These are phyloP conservation scores for Beta macrorhiza DNA, from an alignment of 179 eudicot species.

Conservation along the genomic window DNA sequence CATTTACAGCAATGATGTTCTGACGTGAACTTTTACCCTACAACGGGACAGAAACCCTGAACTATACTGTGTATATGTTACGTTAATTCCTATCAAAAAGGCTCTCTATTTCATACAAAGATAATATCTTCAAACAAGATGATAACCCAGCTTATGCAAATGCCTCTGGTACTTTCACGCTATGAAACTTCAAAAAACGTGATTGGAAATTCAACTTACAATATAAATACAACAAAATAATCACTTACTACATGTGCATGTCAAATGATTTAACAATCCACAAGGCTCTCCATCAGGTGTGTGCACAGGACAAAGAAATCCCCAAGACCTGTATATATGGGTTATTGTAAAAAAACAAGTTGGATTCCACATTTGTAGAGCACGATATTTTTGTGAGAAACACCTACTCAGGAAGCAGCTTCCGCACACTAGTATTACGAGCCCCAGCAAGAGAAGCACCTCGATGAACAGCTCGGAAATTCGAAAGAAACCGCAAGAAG, in stretches of 20 bases:
- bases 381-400: background rate
- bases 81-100: background rate
- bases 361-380: background rate
- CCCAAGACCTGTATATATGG: conserved; percentile 74
- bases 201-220: background rate
- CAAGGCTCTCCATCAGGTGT: conserved; percentile 99
- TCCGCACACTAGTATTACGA: conserved; percentile 92
- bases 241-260: conserved; percentile 77
- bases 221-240: background rate
- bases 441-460: conserved; percentile 92
- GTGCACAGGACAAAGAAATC: conserved; percentile 97
- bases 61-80: background rate
- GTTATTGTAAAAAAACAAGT: background rate
- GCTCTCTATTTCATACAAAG: background rate
- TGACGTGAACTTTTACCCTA: background rate
- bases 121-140: background rate
- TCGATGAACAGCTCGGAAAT: conserved; percentile 92
- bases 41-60: background rate
- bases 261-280: conserved; percentile 89
- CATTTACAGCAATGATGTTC: too few species aligned
- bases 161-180: background rate
- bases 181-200: background rate
- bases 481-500: conserved; percentile 76
- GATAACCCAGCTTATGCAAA: background rate
- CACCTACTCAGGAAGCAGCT: conserved; percentile 93